A percentile compares a stretch with the other conserved stretches of the same genome.
These are phyloP conservation scores for Candida schatavii DNA, from an alignment of 805 yeast genomes.

Conservation along the genomic window DNA sequence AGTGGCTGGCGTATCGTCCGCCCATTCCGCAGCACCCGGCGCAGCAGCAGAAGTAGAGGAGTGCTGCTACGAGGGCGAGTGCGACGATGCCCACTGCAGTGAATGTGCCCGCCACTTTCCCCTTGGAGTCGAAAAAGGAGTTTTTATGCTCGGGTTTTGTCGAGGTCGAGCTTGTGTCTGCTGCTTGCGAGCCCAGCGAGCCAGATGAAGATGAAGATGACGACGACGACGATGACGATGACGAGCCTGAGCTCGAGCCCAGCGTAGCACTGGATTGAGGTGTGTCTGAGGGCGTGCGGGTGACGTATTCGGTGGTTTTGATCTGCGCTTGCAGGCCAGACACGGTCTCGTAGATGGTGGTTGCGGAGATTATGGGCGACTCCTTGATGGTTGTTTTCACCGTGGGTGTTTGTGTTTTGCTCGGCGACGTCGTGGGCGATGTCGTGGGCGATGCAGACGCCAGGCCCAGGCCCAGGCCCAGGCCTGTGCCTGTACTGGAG, in stretches of 20 bases:
- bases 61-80: slow-evolving; percentile 38
- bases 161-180: slow-evolving; percentile 8
- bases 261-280: slow-evolving; percentile 6
- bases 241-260: slow-evolving; percentile 3
- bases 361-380: slow-evolving; percentile 18
- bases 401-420: slow-evolving; percentile 13
- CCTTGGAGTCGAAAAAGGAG: slow-evolving; percentile 64
- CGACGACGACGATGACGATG: slow-evolving; percentile 6
- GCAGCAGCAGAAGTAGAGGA: slow-evolving; percentile 40
- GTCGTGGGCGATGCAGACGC: slow-evolving; percentile 17
- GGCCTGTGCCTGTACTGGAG: not conserved
- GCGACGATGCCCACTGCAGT: slow-evolving; percentile 71
- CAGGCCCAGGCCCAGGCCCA: slow-evolving; percentile 10
- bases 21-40: slow-evolving; percentile 14
- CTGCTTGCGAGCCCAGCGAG: slow-evolving; percentile 2
- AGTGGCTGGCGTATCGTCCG: slow-evolving; percentile 21
- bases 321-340: slow-evolving; percentile 26
- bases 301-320: slow-evolving; percentile 20
- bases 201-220: slow-evolving; percentile 5
- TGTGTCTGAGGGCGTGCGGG: slow-evolving; percentile 10
- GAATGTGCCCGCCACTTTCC: slow-evolving; percentile 84
- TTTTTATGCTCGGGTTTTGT: slow-evolving; percentile 10
- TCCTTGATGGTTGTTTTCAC: slow-evolving; percentile 14
- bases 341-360: slow-evolving; percentile 31
- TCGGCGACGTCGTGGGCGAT: slow-evolving; percentile 16